Conservation (phyloP, 2,329 filamentous ascomycete species). For the Aspergillus sergii region DNA sequence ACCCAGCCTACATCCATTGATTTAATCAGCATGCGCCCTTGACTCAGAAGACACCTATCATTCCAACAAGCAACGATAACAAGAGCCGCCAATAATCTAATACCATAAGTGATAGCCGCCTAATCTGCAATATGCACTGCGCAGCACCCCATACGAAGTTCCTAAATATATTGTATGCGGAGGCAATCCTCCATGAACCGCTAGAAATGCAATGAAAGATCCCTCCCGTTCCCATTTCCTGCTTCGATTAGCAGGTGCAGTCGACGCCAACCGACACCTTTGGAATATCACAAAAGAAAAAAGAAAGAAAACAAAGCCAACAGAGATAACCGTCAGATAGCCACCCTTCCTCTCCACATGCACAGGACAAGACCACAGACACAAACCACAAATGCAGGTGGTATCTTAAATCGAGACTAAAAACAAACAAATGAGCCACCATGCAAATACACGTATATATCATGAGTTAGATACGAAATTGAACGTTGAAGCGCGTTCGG, state of each 20-base stretch:
- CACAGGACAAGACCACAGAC: slow-evolving; percentile 6
- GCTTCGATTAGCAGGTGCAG: slow-evolving; percentile 10
- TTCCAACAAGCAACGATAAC: not conserved
- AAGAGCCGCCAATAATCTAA: not conserved
- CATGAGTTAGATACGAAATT: not conserved
- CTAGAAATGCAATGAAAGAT: slow-evolving; percentile 26
- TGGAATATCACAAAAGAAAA: slow-evolving; percentile 3
- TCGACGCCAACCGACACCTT: slow-evolving; percentile 15
- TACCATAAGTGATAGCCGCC: not conserved
- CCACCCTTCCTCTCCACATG: slow-evolving; percentile 13
- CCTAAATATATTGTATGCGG: slow-evolving; percentile 11
- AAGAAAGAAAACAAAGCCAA: slow-evolving; percentile 5
- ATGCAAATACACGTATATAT: slow-evolving; percentile 6
- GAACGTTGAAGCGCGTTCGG: not conserved
- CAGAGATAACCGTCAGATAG: slow-evolving; percentile 14
- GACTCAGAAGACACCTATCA: not conserved
- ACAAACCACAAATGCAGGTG: slow-evolving; percentile 14
- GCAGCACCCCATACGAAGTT: slow-evolving; percentile 7
- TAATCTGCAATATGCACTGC: not conserved
- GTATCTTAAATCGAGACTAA: slow-evolving; percentile 6
- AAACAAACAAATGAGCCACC: slow-evolving; percentile 12
- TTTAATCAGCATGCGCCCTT: not conserved
- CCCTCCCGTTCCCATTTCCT: slow-evolving; percentile 18
- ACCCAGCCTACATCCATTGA: not conserved
- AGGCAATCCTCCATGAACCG: slow-evolving; percentile 17